Conservation (phyloP, 768 basidiomycete species). For the Mycena venus region DNA sequence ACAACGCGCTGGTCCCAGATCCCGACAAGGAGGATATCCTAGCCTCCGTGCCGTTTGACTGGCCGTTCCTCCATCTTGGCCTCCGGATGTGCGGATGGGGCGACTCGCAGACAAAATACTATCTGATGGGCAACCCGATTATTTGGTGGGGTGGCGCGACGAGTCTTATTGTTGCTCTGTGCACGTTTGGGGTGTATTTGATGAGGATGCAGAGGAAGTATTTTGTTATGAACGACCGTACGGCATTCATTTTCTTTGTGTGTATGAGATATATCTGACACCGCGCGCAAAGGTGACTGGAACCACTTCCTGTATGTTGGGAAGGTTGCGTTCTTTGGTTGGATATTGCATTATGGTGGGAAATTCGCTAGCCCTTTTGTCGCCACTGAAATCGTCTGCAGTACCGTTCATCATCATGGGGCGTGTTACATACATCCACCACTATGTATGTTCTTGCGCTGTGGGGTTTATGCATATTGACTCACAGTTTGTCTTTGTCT, state of each 20-base stretch:
- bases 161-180: constrained; percentile 70
- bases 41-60: constrained; percentile 92
- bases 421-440: constrained; percentile 95
- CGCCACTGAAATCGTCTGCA: constrained; percentile 44
- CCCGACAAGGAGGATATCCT: constrained; percentile 99
- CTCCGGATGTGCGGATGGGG: constrained; percentile 99
- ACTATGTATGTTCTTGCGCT: constrained; percentile 57
- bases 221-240: constrained; percentile 89
- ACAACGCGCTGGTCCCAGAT: constrained; percentile 97
- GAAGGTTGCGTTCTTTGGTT: constrained; percentile 92
- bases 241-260: constrained; percentile 42
- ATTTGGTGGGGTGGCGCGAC: constrained; percentile 89
- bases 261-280: constrained; percentile 8
- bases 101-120: constrained; percentile 89
- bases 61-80: constrained; percentile 92
- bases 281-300: constrained; percentile 78
- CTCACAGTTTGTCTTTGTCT: background rate
- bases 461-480: background rate
- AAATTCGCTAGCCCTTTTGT: background rate
- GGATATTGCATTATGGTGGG: constrained; percentile 89
- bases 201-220: constrained; percentile 90
- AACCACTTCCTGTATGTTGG: constrained; percentile 92
- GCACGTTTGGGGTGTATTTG: constrained; percentile 74
- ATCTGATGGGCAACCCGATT: constrained; percentile 91
- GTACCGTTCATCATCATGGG: constrained; percentile 99